These are phyloP conservation scores for Babesia ovis DNA, from an alignment of 169 alveolate genomes.

Conservation along the genomic window DNA sequence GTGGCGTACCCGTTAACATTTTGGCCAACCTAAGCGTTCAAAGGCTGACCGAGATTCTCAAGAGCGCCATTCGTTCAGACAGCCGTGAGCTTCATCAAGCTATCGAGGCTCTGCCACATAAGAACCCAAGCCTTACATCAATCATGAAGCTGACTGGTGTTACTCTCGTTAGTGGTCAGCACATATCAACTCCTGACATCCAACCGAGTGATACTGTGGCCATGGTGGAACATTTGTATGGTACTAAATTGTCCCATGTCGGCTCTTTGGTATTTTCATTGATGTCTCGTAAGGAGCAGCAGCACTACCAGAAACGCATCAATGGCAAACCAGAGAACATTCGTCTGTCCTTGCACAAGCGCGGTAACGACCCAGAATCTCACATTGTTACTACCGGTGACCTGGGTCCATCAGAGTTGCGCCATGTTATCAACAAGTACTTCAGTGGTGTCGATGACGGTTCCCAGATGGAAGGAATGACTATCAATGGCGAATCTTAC, in stretches of 20 bases:
- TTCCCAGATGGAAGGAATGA: slow-evolving; percentile 19
- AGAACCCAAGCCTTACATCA: slow-evolving; percentile 15
- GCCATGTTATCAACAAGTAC: slow-evolving; percentile 53
- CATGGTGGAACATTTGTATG: slow-evolving; percentile 42
- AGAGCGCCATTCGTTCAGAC: slow-evolving; percentile 16
- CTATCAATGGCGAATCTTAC: slow-evolving; percentile 46
- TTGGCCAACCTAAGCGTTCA: slow-evolving; percentile 42
- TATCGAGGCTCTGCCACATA: slow-evolving; percentile 21
- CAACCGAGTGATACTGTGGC: slow-evolving; percentile 28
- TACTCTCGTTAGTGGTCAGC: slow-evolving; percentile 27
- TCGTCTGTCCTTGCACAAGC: slow-evolving; percentile 34
- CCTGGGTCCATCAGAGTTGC: slow-evolving; percentile 44
- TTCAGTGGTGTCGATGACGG: slow-evolving; percentile 58
- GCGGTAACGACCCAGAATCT: slow-evolving; percentile 52
- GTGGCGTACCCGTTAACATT: slow-evolving; percentile 54
- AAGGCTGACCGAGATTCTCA: slow-evolving; percentile 30
- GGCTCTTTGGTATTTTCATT: slow-evolving; percentile 43
- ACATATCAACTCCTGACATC: slow-evolving; percentile 19
- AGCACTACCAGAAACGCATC: slow-evolving; percentile 24
- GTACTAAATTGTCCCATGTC: slow-evolving; percentile 33
- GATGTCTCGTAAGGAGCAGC: slow-evolving; percentile 49
- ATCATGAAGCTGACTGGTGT: slow-evolving; percentile 41
- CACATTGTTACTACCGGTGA: slow-evolving; percentile 46
- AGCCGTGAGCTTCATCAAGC: slow-evolving; percentile 33
- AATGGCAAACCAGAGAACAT: slow-evolving; percentile 1